Evolutionary conservation across 2,329 filamentous ascomycete species (phyloP).

Genomic region (Beauveria pseudobassiana): DNA sequence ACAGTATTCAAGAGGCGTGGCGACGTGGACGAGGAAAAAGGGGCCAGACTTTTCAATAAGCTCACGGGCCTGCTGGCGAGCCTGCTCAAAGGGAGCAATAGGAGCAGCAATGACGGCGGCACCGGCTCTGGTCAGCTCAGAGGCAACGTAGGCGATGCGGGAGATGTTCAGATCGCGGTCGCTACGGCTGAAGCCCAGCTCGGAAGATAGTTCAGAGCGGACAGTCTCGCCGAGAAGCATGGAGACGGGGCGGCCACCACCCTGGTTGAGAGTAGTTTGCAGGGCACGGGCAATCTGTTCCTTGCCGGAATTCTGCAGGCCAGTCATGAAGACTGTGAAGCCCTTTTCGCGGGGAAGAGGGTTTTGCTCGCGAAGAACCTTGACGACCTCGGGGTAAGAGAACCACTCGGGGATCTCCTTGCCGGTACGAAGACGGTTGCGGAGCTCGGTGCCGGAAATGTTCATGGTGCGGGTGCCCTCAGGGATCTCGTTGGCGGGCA

Average conservation of each 20-base stretch:
- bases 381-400: slow-evolving; percentile 98
- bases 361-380: slow-evolving; percentile 92
- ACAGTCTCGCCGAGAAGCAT: slow-evolving; percentile 95
- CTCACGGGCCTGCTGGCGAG: slow-evolving; percentile 71
- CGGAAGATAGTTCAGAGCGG: slow-evolving; percentile 82
- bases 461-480: slow-evolving; percentile 78
- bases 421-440: slow-evolving; percentile 80
- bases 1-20: slow-evolving; percentile 82
- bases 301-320: slow-evolving; percentile 95
- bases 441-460: slow-evolving; percentile 85
- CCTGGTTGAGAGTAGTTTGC: slow-evolving; percentile 96
- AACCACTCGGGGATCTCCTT: slow-evolving; percentile 98
- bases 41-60: slow-evolving; percentile 80
- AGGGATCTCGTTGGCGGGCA: slow-evolving; percentile 82
- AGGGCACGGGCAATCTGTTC: slow-evolving; percentile 92
- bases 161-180: slow-evolving; percentile 93
- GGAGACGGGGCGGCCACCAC: slow-evolving; percentile 89
- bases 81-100: slow-evolving; percentile 84
- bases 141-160: slow-evolving; percentile 92
- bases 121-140: slow-evolving; percentile 86
- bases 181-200: slow-evolving; percentile 88
- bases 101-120: slow-evolving; percentile 94
- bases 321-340: slow-evolving; percentile 97
- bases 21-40: slow-evolving; percentile 94
- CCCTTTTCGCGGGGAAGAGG: slow-evolving; percentile 85